Base-by-base conservation (phyloP, 495 filamentous ascomycete genomes). In the Cladorrhinum samala region DNA sequence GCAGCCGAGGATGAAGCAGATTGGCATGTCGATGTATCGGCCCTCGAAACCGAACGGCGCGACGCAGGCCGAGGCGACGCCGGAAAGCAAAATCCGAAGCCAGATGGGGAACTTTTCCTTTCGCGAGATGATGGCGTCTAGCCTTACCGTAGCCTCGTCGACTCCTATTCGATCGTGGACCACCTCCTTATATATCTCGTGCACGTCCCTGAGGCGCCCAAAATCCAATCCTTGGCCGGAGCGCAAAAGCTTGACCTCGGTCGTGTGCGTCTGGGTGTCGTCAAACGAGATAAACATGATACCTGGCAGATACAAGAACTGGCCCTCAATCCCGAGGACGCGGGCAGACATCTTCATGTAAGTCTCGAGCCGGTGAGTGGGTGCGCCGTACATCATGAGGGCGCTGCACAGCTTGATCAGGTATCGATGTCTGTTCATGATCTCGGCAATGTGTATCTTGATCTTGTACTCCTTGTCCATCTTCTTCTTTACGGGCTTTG, bases 271-370 rank as follows among this genome's bases (percentile, higher is more conserved):
- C 20, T 83, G 79, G 20, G 80, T 77, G 69, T 97, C 92, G 61
- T 95, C 92, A 62, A 97, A 96, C 3, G 89, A 90, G 53, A 95
- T 85, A 55, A 97, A 88, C 92, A 96, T 97, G 61, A 88, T 94
- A 17, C 89, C 89, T 1, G 92, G 92, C 19, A 96, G 83, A 64
- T 96, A 96, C 39, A 96, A 70, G 60, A 95, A 96, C 54, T 95
- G 90, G 39, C 84, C 88, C 54, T 95, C 87, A 43, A 96, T 91
- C 67, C 92, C 86, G 41, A 97, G 78, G 3, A 94, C 88, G 2
- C 88, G 80, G 21, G 91, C 84, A 13, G 88, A 88, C 89, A 91
- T 95, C 50, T 78, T 83, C 86, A 97, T 87, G 62, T 95, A 95
- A 59, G 78, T 77, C 64, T 91, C 87, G 16, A 91, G 66, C 9